A percentile compares a stretch with the other conserved stretches of the same genome.
phyloP scores from a whole-genome alignment of 345 rosid species.

The Orychophragmus violaceus region DNA sequence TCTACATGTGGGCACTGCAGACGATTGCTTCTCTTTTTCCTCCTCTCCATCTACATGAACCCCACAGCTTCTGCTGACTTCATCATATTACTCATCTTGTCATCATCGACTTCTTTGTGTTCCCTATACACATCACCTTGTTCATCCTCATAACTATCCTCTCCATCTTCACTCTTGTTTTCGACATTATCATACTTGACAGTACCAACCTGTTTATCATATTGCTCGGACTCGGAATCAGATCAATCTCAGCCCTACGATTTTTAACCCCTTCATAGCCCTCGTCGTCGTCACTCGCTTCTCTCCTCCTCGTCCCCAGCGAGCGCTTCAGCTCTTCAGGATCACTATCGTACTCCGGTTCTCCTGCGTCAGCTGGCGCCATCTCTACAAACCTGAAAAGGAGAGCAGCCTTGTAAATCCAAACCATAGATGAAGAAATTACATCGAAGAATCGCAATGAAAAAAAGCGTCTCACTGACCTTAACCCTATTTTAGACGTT shows the following conservation, averaged over 20 bases:
- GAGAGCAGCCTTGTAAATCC: neutral
- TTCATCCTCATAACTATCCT: conserved; percentile 33
- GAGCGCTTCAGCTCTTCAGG: conserved; percentile 75
- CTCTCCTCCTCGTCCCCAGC: conserved; percentile 61
- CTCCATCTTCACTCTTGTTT: conserved; percentile 32
- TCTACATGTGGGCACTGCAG: conserved; percentile 92
- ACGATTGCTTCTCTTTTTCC: conserved; percentile 63
- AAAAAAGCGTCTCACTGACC: too few relatives aligned
- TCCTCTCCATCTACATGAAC: conserved; percentile 29
- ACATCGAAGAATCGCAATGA: neutral
- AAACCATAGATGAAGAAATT: conserved; percentile 10
- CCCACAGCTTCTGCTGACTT: conserved; percentile 27
- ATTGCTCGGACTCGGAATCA: conserved; percentile 73
- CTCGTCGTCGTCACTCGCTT: conserved; percentile 87
- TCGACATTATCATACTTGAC: conserved; percentile 34
- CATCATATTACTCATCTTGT: conserved; percentile 27
- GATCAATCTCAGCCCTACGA: conserved; percentile 38
- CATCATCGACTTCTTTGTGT: conserved; percentile 13
- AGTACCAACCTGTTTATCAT: conserved; percentile 53
- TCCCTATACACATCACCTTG: conserved; percentile 26
- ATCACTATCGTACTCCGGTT: conserved; percentile 83
- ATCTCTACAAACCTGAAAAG: conserved; percentile 7
- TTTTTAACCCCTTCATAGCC: conserved; percentile 20
- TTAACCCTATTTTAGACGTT: too few relatives aligned
- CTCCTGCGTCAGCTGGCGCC: conserved; percentile 49